Evolutionary conservation across 2,329 filamentous ascomycete genomes (phyloP), one percentile per base, ranked within the genome.

Genomic region (Stromatinia cepivora): DNA sequence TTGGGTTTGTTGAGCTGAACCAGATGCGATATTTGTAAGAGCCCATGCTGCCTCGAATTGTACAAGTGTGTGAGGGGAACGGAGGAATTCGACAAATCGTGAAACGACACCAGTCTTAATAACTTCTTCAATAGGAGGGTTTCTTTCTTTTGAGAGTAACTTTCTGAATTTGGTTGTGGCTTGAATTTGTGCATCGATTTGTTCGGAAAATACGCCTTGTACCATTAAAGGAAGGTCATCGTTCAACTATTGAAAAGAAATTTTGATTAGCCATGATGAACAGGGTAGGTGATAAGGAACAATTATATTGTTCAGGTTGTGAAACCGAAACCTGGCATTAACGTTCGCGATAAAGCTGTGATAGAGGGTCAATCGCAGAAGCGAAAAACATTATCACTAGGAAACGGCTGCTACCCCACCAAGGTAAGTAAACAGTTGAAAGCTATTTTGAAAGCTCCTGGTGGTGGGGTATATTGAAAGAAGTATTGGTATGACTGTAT

Each of bases 21-120:
- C 95, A 63, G 94, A 98, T 72, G 95, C 95, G 81, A 99, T 99
- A 85, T 99, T 99, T 85, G 95, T 99, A 79, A 99, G 85, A 73
- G 95, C 95, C 95, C 95, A 99, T 56, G 95, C 95, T 78, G 95
- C 95, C 86, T 99, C 95, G 80, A 99, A 99, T 82, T 99, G 95
- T 69, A 99, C 95, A 62, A 99, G 88, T 46, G 95, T 98, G 82
- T 99, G 95, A 73, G 95, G 95, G 69, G 95, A 99, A 80, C 93
- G 92, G 71, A 99, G 90, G 83, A 99, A 99, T 82, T 97, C 93
- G 82, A 99, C 95, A 79, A 99, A 99, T 79, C 95, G 92, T 84
- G 89, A 91, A 75, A 99, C 95, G 73, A 99, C 95, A 78, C 95
- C 95, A 70, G 95, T 98, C 87, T 98, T 97, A 82, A 99, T 99